Base-by-base conservation (phyloP, 1,139 yeast genomes). In the Kazachstania sp. region DNA sequence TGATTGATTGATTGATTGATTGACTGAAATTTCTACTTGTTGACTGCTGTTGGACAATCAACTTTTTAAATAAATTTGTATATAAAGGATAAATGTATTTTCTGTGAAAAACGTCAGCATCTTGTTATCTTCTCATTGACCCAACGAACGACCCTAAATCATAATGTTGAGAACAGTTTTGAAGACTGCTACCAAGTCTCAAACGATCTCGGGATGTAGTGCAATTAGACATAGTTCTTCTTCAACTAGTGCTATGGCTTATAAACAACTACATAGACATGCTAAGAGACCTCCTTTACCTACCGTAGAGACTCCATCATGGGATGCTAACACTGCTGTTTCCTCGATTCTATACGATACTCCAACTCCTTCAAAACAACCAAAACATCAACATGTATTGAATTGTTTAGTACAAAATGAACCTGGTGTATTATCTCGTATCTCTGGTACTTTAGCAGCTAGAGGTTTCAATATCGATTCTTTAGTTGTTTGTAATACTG, bases 391-490 rank as follows among this genome's bases (percentile, higher is more conserved):
- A 62, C 97, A 92, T 61, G 95, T 92, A 41, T 75, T 92, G 66
- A 94, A 92, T 75, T 92, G 98, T 71, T 76, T 92, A 66, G 98
- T 92, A 35, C 98, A 92, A 70, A 90, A 92, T 69, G 98, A 92
- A 71, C 98, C 98, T 4, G 98, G 98, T 73, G 98, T 92, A 45
- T 74, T 92, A 61, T 83, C 95, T 43, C 78, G 94, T 48, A 87
- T 92, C 43, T 85, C 97, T 4, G 96, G 97, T 49, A 90, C 96
- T 45, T 75, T 92, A 58, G 98, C 98, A 36, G 97, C 97, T 39
- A 79, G 98, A 66, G 98, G 98, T 12, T 92, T 92, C 78, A 92
- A 92, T 71, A 92, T 92, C 63, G 98, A 92, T 68, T 90, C 97
- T 8, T 77, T 92, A 58, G 97, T 92, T 51, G 98, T 92, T 44